phyloP scores from a whole-genome alignment of 78 protist genomes.

The Speleostelium caveatum region DNA sequence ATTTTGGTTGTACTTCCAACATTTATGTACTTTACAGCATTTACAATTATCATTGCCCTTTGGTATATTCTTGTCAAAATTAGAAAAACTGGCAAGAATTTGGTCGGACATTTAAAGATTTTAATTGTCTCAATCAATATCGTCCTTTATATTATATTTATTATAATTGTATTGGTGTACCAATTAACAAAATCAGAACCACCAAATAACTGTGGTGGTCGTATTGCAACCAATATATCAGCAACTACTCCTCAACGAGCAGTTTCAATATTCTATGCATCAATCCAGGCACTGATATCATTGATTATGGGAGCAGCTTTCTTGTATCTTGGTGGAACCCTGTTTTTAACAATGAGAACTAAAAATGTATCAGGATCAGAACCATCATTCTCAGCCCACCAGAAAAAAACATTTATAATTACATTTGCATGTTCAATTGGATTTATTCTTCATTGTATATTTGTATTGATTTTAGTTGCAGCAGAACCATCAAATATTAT shows the following conservation, averaged over 20 bases:
- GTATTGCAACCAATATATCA: not conserved
- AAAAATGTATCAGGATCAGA: not conserved
- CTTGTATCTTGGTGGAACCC: conserved; percentile 25
- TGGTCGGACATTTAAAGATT: not conserved
- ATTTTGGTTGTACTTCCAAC: conserved; percentile 53
- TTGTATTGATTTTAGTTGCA: conserved; percentile 27
- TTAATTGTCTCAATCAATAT: not conserved
- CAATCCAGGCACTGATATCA: conserved; percentile 31
- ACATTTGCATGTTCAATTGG: conserved; percentile 23
- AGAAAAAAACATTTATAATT: conserved; percentile 16
- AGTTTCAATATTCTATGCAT: conserved; percentile 55
- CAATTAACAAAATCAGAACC: not conserved
- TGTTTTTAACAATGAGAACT: conserved; percentile 19
- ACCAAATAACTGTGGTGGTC: conserved; percentile 33
- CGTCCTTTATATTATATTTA: conserved; percentile 10
- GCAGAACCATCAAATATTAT: conserved; percentile 19
- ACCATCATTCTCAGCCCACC: not conserved
- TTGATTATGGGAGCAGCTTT: conserved; percentile 39
- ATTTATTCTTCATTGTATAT: conserved; percentile 55
- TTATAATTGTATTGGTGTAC: conserved; percentile 10
- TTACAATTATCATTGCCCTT: conserved; percentile 3
- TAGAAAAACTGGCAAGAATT: not conserved
- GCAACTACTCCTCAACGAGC: conserved; percentile 37
- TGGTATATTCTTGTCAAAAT: conserved; percentile 7
- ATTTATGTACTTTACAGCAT: conserved; percentile 26